These are phyloP conservation scores for Groenewaldozyma auringiensis DNA, from an alignment of 1,139 yeast species.

Conservation along the genomic window DNA sequence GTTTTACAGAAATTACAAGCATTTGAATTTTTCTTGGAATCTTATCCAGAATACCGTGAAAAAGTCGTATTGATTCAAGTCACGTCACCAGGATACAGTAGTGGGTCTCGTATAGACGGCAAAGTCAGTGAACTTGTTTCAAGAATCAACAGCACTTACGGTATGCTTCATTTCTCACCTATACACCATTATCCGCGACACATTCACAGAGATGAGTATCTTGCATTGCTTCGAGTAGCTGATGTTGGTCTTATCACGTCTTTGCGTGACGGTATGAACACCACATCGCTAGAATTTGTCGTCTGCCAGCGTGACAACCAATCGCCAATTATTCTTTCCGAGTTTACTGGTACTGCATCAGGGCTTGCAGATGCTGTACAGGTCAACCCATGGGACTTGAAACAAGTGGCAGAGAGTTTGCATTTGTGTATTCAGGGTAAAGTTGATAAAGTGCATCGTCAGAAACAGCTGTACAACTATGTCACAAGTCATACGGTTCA, in stretches of 20 bases:
- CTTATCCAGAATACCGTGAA: slow-evolving; percentile 89
- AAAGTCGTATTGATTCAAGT: slow-evolving; percentile 88
- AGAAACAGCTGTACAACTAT: slow-evolving; percentile 48
- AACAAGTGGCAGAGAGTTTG: slow-evolving; percentile 82
- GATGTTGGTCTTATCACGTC: slow-evolving; percentile 86
- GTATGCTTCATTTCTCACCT: slow-evolving; percentile 70
- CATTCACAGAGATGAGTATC: slow-evolving; percentile 79
- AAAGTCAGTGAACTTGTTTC: slow-evolving; percentile 57
- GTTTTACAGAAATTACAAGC: slow-evolving; percentile 95
- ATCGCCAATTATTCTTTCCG: slow-evolving; percentile 78
- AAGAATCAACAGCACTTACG: slow-evolving; percentile 72
- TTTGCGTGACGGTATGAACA: slow-evolving; percentile 93
- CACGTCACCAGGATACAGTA: slow-evolving; percentile 65
- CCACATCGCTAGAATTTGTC: slow-evolving; percentile 87
- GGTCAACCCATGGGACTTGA: slow-evolving; percentile 96
- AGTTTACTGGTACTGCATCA: slow-evolving; percentile 87
- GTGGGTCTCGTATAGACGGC: slow-evolving; percentile 48
- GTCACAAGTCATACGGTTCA: slow-evolving; percentile 72
- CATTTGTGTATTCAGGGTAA: slow-evolving; percentile 50
- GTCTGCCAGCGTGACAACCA: slow-evolving; percentile 70
- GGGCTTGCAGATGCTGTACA: slow-evolving; percentile 70
- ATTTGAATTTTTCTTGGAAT: slow-evolving; percentile 75
- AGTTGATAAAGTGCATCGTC: slow-evolving; percentile 26
- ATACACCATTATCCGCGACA: slow-evolving; percentile 89
- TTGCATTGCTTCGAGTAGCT: slow-evolving; percentile 80